phyloP scores from a whole-genome alignment of 2,329 filamentous ascomycete species.

The Cryphonectria radicalis region DNA sequence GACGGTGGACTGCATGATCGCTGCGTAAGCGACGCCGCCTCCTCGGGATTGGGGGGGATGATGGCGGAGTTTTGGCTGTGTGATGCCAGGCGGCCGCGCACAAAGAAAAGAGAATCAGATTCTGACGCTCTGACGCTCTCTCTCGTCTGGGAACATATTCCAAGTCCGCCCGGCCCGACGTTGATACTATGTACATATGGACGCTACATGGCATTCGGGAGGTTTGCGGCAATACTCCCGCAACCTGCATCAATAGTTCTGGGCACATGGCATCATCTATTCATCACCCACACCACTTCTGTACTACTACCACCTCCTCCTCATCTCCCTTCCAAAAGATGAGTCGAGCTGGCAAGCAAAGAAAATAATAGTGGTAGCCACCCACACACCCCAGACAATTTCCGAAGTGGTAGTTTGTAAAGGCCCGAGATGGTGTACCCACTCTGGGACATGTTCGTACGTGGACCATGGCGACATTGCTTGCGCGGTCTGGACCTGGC shows the following conservation, averaged over 20 bases:
- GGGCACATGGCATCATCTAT: not conserved
- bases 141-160: not conserved
- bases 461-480: not conserved
- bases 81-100: not conserved
- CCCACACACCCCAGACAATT: not conserved
- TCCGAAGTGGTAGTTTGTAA: not conserved
- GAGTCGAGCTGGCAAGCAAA: not conserved
- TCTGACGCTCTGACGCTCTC: not conserved
- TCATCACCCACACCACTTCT: not conserved
- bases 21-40: conserved; percentile 13
- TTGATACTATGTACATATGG: too few relatives aligned
- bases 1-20: not conserved
- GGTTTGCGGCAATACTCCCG: not conserved
- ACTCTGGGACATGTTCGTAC: not conserved
- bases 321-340: not conserved
- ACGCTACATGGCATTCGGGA: not conserved
- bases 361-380: not conserved
- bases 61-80: not conserved
- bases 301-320: not conserved
- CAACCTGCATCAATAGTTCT: not conserved
- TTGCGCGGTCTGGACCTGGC: conserved; percentile 8
- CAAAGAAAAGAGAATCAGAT: not conserved
- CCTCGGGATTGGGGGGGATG: not conserved
- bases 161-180: not conserved
- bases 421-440: conserved; percentile 8